Evolutionary conservation across 176 grass and related monocot genomes (phyloP), one percentile per base, ranked within the genome.

Genomic region (Areca catechu): DNA sequence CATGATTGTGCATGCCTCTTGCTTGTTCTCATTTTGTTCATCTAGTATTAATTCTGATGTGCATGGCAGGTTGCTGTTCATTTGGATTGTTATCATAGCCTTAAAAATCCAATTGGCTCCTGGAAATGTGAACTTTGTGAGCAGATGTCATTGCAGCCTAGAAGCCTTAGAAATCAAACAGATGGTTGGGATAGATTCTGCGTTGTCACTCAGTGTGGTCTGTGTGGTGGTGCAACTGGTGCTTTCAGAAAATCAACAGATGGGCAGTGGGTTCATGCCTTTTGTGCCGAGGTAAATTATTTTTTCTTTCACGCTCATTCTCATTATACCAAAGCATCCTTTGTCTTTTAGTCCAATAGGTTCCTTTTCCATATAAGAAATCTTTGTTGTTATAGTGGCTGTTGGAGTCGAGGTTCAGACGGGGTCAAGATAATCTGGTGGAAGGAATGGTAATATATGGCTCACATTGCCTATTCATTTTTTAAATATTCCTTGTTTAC

Each of bases 81-180:
- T 65, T 77, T 95, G 73, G 83, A 90, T 80, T 95, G 91, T 67
- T 98, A 98, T 64, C 80, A 53, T 70, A 83, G 83, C 76, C 16
- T 89, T 53, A 72, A 77, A 43, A 83, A 76, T 69, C 72, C 66
- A 22, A 78, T 27, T 80, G 94, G 88, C 7, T 79, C 87, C 24
- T 98, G 94, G 94, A 89, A 71, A 34, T 98, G 94, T 80, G 94
- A 98, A 61, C 51, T 92, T 69, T 98, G 94, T 61, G 84, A 93
- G 71, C 78, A 74, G 60, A 61, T 67, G 66, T 76, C 77, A 60
- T 51, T 51, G 21, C 69, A 71, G 50, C 72, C 18, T 79, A 24
- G 70, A 23, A 80, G 43, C 19, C 57, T 52, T 66, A 75, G 59
- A 19, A 72, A 65, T 65, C 65, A 71, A 74, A 71, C 61, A 50